These are phyloP conservation scores for Lentinus brumalis DNA, from an alignment of 768 basidiomycete genomes.

Conservation along the genomic window DNA sequence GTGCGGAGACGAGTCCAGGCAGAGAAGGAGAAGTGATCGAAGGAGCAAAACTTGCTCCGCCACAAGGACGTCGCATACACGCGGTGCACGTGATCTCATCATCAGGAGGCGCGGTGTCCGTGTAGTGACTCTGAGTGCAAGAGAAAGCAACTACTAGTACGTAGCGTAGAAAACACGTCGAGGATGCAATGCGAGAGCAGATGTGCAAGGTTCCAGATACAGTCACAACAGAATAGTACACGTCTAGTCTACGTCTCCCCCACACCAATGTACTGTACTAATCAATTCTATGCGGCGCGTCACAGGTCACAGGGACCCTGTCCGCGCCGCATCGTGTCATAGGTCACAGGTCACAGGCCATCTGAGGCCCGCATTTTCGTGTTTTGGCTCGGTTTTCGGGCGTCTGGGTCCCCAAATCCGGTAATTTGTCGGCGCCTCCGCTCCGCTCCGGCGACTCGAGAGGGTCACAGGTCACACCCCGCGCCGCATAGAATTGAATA, in stretches of 20 bases:
- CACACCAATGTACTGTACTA: neutral
- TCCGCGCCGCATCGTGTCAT: too few species aligned
- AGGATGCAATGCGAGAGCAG: neutral
- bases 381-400: too few species aligned
- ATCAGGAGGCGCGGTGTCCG: neutral
- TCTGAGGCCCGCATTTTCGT: too few species aligned
- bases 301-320: too few species aligned
- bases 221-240: constrained; percentile 22
- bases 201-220: constrained; percentile 18
- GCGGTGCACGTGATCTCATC: constrained; percentile 3
- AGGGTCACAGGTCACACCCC: too few species aligned
- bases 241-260: constrained; percentile 18
- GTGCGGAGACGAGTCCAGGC: neutral
- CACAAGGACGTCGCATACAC: neutral
- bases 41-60: neutral
- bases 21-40: neutral
- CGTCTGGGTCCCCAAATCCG: too few species aligned
- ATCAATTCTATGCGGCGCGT: too few species aligned
- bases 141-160: neutral
- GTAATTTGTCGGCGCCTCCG: too few species aligned
- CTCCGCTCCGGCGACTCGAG: too few species aligned
- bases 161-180: neutral
- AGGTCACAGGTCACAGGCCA: too few species aligned
- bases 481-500: too few species aligned
- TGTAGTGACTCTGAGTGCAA: neutral